Evolutionary conservation across 2,329 filamentous ascomycete species (phyloP).

Genomic region (Sclerotinia sclerotiorum): DNA sequence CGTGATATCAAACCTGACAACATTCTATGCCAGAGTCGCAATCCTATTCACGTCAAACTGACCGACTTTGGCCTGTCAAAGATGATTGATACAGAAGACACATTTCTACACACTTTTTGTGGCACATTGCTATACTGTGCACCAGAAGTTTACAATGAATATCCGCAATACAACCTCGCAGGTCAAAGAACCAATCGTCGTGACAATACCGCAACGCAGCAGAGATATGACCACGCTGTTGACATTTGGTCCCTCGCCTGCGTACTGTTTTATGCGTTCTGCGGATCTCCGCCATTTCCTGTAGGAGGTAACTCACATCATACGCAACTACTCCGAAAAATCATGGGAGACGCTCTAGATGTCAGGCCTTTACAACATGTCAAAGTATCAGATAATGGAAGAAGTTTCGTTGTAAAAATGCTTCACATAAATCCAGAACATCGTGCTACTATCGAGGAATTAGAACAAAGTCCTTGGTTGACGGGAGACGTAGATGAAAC

Average conservation of each 20-base stretch:
- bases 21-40: conserved; percentile 74
- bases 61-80: conserved; percentile 98
- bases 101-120: conserved; percentile 93
- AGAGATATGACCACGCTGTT: conserved; percentile 85
- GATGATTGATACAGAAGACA: conserved; percentile 78
- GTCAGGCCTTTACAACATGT: conserved; percentile 58
- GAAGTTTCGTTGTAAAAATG: conserved; percentile 76
- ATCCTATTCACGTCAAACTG: conserved; percentile 81
- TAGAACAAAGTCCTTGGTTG: conserved; percentile 77
- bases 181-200: conserved; percentile 52
- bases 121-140: conserved; percentile 95
- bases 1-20: conserved; percentile 99
- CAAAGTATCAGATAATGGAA: conserved; percentile 63
- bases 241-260: conserved; percentile 97
- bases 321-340: conserved; percentile 72
- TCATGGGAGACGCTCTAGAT: conserved; percentile 73
- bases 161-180: conserved; percentile 65
- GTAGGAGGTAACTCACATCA: conserved; percentile 75
- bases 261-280: conserved; percentile 86
- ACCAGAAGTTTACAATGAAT: conserved; percentile 88
- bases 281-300: conserved; percentile 75
- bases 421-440: conserved; percentile 75
- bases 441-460: conserved; percentile 71
- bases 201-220: conserved; percentile 39
- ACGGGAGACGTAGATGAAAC: conserved; percentile 33